Conservation (phyloP, 129 eudicot genomes). For the Escallonia rubra region DNA sequence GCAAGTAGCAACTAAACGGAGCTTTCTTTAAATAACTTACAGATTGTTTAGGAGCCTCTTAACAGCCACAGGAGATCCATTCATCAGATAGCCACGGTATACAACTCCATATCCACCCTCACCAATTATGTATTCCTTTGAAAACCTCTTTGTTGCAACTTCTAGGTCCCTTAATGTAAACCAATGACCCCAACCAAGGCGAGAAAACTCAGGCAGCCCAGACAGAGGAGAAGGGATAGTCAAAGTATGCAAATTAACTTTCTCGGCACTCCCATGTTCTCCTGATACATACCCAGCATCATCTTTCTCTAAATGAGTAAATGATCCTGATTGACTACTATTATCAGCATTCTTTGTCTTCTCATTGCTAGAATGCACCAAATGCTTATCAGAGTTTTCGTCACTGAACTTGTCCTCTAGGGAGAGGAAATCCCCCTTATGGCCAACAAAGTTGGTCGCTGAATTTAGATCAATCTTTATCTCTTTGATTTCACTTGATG, state of each 20-base stretch:
- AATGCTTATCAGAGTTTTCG: conserved; percentile 55
- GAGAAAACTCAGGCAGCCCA: conserved; percentile 79
- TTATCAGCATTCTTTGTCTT: conserved; percentile 41
- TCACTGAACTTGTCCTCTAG: conserved; percentile 30
- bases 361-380: conserved; percentile 36
- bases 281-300: conserved; percentile 44
- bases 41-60: conserved; percentile 78
- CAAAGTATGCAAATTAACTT: conserved; percentile 41
- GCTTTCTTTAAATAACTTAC: conserved; percentile 29
- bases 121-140: conserved; percentile 73
- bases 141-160: conserved; percentile 61
- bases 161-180: conserved; percentile 80
- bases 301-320: conserved; percentile 51
- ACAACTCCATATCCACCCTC: conserved; percentile 92
- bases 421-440: conserved; percentile 20
- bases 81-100: conserved; percentile 57
- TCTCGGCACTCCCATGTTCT: conserved; percentile 23
- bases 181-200: conserved; percentile 96
- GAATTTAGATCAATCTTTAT: conserved; percentile 72
- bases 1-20: not conserved
- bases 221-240: conserved; percentile 54
- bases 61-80: conserved; percentile 72
- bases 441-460: conserved; percentile 23
- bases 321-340: conserved; percentile 58
- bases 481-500: conserved; percentile 71